phyloP scores from a whole-genome alignment of 1,284 basidiomycete genomes.

The Testicularia cyperi region DNA sequence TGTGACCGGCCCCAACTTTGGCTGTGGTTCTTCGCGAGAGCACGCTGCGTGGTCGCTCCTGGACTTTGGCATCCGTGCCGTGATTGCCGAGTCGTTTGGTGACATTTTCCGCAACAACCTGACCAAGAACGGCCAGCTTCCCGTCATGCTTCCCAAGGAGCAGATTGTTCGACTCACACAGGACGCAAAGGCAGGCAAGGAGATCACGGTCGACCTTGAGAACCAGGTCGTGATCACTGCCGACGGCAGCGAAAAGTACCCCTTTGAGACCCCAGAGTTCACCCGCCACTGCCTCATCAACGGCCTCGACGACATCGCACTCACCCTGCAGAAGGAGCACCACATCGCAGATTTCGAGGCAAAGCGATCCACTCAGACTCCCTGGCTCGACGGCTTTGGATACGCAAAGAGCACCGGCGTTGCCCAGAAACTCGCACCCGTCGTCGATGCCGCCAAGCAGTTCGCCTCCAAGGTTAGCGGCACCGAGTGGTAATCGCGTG shows the following conservation, averaged over 20 bases:
- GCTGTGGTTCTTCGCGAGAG: constrained; percentile 55
- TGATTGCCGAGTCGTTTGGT: constrained; percentile 52
- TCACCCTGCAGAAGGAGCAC: constrained; percentile 52
- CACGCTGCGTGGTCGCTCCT: constrained; percentile 57
- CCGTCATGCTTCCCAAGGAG: constrained; percentile 39
- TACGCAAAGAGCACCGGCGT: constrained; percentile 17
- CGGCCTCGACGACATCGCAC: constrained; percentile 55
- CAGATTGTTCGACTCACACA: constrained; percentile 42
- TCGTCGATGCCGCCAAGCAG: constrained; percentile 29
- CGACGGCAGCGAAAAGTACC: constrained; percentile 41
- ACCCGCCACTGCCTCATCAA: constrained; percentile 55
- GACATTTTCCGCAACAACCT: constrained; percentile 58
- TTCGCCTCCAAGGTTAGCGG: constrained; percentile 27
- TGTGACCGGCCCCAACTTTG: constrained; percentile 55
- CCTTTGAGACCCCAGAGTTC: constrained; percentile 47
- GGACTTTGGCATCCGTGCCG: constrained; percentile 56
- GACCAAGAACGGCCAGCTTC: constrained; percentile 56
- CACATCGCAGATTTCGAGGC: constrained; percentile 44
- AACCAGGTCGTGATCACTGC: constrained; percentile 45
- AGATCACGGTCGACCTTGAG: constrained; percentile 53
- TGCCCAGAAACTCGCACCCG: constrained; percentile 20
- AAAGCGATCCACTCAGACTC: constrained; percentile 38
- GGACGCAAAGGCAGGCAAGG: constrained; percentile 51
- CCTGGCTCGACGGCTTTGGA: constrained; percentile 55
- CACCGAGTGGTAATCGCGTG: constrained; percentile 44